Percentiles rank a stretch among this genome's conserved stretches.
phyloP scores from a whole-genome alignment of 495 filamentous ascomycete species.

The Penicillium mononematosum region DNA sequence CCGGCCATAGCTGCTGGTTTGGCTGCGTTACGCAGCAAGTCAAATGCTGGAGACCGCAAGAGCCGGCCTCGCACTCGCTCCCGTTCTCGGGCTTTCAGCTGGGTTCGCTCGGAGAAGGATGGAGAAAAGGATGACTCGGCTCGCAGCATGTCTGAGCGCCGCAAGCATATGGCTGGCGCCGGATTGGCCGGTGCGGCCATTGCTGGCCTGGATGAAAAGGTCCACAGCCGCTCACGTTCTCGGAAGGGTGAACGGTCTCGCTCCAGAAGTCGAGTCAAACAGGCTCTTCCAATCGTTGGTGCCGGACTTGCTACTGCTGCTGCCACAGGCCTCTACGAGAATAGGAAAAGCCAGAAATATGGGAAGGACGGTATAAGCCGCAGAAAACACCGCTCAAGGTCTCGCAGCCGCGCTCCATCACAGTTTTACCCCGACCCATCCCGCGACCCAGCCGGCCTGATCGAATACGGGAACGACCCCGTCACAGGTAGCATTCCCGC shows the following conservation, averaged over 20 bases:
- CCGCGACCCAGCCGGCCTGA: conserved; percentile 63
- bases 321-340: conserved; percentile 73
- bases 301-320: conserved; percentile 77
- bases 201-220: conserved; percentile 71
- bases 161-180: conserved; percentile 70
- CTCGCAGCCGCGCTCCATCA: conserved; percentile 54
- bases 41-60: conserved; percentile 62
- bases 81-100: conserved; percentile 44
- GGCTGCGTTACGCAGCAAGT: conserved; percentile 67
- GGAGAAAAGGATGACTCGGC: conserved; percentile 34
- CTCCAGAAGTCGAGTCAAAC: conserved; percentile 59
- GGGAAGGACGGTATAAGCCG: conserved; percentile 47
- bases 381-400: conserved; percentile 52
- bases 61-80: conserved; percentile 64
- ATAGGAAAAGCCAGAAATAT: conserved; percentile 64
- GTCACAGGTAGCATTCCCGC: conserved; percentile 52
- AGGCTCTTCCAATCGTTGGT: conserved; percentile 65
- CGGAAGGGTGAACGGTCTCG: conserved; percentile 49
- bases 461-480: conserved; percentile 75
- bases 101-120: conserved; percentile 27
- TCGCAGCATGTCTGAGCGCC: conserved; percentile 59
- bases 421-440: conserved; percentile 56
- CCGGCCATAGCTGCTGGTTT: conserved; percentile 79
- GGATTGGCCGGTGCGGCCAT: conserved; percentile 75
- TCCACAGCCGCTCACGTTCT: conserved; percentile 66